A percentile compares a stretch with the other conserved stretches of the same genome.
phyloP scores from a whole-genome alignment of 371 early-diverging fungal species.

The Rhizomucor pusillus region DNA sequence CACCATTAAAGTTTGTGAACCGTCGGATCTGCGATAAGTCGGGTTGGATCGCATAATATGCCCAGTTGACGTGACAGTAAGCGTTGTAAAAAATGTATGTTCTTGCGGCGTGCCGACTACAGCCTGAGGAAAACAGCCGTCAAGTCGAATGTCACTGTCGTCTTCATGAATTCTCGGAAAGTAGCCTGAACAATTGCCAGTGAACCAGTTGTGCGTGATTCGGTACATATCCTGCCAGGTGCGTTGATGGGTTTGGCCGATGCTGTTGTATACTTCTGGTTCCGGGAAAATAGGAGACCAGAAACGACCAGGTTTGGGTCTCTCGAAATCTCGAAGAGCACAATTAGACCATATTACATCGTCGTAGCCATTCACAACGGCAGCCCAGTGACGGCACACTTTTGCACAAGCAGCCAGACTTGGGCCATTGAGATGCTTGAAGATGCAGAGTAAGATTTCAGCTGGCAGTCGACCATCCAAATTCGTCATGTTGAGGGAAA shows the following conservation, averaged over 20 bases:
- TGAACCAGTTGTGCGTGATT: constrained; percentile 54
- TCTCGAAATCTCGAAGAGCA: constrained; percentile 27
- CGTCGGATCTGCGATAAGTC: constrained; percentile 30
- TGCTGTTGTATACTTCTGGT: constrained; percentile 15
- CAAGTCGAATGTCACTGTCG: not conserved
- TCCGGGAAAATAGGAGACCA: constrained; percentile 43
- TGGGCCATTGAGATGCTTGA: constrained; percentile 32
- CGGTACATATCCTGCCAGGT: constrained; percentile 56
- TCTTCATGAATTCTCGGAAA: constrained; percentile 23
- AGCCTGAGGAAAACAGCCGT: constrained; percentile 8
- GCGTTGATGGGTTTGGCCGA: constrained; percentile 8
- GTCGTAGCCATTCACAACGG: constrained; percentile 34
- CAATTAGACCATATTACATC: constrained; percentile 35
- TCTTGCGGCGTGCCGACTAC: constrained; percentile 55
- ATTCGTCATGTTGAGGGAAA: constrained; percentile 3
- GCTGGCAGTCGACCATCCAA: constrained; percentile 23
- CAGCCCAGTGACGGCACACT: constrained; percentile 37
- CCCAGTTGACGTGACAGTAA: constrained; percentile 34
- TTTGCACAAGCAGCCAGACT: constrained; percentile 22
- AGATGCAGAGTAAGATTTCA: constrained; percentile 40
- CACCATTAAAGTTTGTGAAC: constrained; percentile 20
- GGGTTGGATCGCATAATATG: constrained; percentile 54
- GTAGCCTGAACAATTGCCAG: constrained; percentile 39
- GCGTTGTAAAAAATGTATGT: constrained; percentile 39
- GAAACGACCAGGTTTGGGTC: constrained; percentile 17